phyloP scores from a whole-genome alignment of 768 basidiomycete genomes.

The Pleurotus djamor region DNA sequence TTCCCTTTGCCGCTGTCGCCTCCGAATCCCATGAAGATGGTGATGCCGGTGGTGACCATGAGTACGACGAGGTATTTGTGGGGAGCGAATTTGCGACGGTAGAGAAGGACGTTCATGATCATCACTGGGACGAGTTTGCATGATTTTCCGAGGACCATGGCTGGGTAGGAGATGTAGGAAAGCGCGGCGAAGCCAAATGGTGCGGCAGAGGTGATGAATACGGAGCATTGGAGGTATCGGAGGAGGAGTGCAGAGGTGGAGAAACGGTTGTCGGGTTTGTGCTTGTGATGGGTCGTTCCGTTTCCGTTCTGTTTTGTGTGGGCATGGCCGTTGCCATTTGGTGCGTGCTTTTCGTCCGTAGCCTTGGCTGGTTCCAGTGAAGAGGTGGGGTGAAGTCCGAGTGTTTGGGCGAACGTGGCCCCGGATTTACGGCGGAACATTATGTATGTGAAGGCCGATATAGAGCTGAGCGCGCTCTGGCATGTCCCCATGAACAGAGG shows the following conservation, averaged over 20 bases:
- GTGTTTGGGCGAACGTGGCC: conserved; percentile 49
- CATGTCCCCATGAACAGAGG: conserved; percentile 83
- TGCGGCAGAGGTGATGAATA: conserved; percentile 87
- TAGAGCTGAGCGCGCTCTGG: conserved; percentile 75
- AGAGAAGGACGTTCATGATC: conserved; percentile 95
- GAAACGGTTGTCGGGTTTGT: conserved; percentile 26
- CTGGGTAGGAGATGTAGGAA: conserved; percentile 95
- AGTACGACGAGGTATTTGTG: conserved; percentile 95
- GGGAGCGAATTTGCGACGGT: conserved; percentile 87
- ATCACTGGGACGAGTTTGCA: conserved; percentile 99
- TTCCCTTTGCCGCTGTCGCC: conserved; percentile 30
- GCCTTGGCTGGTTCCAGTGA: conserved; percentile 14
- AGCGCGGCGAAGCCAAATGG: conserved; percentile 97
- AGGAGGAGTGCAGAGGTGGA: conserved; percentile 53
- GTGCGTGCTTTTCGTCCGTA: conserved; percentile 8
- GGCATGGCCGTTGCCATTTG: conserved; percentile 18
- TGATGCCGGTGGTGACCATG: conserved; percentile 92
- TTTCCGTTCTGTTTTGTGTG: conserved; percentile 32
- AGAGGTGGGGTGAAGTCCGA: conserved; percentile 51
- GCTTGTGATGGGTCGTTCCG: conserved; percentile 16
- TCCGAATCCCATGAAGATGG: conserved; percentile 91
- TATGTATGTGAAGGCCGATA: conserved; percentile 80
- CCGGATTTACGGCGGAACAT: conserved; percentile 53
- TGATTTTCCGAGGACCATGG: conserved; percentile 98
- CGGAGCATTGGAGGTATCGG: conserved; percentile 78